Evolutionary conservation across 495 filamentous ascomycete species (phyloP), one percentile per base, ranked within the genome.

Genomic region (Parmelia sp.): DNA sequence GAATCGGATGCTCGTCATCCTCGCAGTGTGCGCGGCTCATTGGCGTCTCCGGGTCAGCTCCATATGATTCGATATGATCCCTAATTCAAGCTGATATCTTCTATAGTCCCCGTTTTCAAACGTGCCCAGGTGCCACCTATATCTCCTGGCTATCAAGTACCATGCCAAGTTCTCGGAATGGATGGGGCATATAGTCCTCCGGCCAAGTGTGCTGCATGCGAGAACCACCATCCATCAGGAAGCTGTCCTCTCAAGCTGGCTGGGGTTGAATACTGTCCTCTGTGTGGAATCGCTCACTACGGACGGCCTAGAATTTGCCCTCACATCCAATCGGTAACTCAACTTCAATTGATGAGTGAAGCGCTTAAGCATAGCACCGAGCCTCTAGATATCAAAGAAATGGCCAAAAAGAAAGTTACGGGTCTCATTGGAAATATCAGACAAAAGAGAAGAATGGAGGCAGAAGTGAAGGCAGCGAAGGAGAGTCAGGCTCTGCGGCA

Each of bases 281-380:
- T 90, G 5, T 91, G 88, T 67, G 86, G 86, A 14, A 74, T 87
- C 31, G 85, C 88, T 6, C 88, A 91, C 66, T 85, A 75, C 63
- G 85, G 86, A 23, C 56, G 70, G 35, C 49, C 68, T 1, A 79
- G 84, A 9, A 75, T 74, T 29, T 92, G 89, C 66, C 82, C 88
- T 4, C 83, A 88, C 66, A 73, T 90, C 25, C 71, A 76, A 27
- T 83, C 79, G 2, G 78, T 83, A 47, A 76, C 73, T 11, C 86
- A 89, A 60, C 75, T 90, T 12, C 69, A 72, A 29, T 69, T 73
- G 6, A 88, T 91, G 86, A 62, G 89, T 11, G 77, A 81, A 23
- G 80, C 85, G 0, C 67, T 91, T 17, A 80, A 80, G 63, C 60
- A 75, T 25, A 87, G 83, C 63, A 77, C 74, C 0, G 88, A 91